Evolutionary conservation across 345 rosid species (phyloP).

Genomic region (Mangifera indica): DNA sequence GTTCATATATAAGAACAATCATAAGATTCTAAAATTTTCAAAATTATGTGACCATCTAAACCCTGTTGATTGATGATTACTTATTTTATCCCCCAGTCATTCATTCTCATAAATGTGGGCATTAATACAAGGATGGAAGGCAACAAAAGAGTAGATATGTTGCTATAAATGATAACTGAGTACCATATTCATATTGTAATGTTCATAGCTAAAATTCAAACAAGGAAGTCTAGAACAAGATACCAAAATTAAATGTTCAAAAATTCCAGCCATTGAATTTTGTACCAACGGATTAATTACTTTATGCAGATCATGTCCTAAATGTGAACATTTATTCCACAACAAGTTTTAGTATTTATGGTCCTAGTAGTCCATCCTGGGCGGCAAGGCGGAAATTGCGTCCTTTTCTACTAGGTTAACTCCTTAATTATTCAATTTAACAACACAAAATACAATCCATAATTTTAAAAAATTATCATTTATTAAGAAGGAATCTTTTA

Average conservation of each 20-base stretch:
- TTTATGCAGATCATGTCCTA: slow-evolving; percentile 29
- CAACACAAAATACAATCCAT: too few species aligned
- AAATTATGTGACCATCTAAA: too few species aligned
- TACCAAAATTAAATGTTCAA: neutral
- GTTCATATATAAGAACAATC: too few species aligned
- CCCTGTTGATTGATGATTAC: too few species aligned
- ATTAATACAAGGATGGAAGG: slow-evolving; percentile 19
- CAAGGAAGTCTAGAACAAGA: neutral
- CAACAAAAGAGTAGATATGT: slow-evolving; percentile 15
- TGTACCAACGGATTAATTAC: neutral
- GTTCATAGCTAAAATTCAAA: slow-evolving; percentile 23
- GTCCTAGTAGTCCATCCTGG: neutral
- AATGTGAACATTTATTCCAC: slow-evolving; percentile 26
- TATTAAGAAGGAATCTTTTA: too few species aligned
- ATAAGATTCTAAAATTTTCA: too few species aligned
- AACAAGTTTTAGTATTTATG: neutral
- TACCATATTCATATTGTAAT: neutral
- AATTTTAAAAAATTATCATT: too few species aligned
- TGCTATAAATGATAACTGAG: slow-evolving; percentile 27
- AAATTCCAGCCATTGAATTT: neutral
- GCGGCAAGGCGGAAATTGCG: neutral
- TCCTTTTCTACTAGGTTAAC: neutral
- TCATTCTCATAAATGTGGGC: too few species aligned
- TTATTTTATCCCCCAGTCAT: too few species aligned
- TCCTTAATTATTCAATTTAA: neutral